Evolutionary conservation across 2,329 filamentous ascomycete genomes (phyloP).

Genomic region (Aspergillus oerlinghausenensis): DNA sequence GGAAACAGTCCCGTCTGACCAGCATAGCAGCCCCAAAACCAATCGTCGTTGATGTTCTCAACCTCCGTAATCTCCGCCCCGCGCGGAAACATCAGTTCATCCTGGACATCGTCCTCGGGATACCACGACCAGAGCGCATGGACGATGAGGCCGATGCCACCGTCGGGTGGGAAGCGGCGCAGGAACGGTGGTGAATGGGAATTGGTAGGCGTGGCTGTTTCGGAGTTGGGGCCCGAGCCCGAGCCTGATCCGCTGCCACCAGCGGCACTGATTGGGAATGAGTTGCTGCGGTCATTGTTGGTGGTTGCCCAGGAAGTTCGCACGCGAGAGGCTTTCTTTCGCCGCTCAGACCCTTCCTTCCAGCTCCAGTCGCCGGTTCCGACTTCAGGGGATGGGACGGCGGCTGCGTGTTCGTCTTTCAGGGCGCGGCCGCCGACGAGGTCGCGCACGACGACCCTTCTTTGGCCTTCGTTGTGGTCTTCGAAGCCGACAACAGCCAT

Average conservation of each 20-base stretch:
- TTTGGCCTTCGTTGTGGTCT: slow-evolving; percentile 62
- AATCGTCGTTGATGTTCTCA: slow-evolving; percentile 85
- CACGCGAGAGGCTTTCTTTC: slow-evolving; percentile 35
- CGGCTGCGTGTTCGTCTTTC: slow-evolving; percentile 51
- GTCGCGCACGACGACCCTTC: slow-evolving; percentile 64
- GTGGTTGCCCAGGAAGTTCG: slow-evolving; percentile 13
- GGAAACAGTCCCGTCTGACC: slow-evolving; percentile 76
- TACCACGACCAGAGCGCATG: slow-evolving; percentile 74
- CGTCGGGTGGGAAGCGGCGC: slow-evolving; percentile 64
- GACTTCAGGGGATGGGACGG: slow-evolving; percentile 23
- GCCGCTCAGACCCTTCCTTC: slow-evolving; percentile 37
- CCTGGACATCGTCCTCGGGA: slow-evolving; percentile 51
- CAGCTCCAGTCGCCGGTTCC: slow-evolving; percentile 38
- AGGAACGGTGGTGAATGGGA: slow-evolving; percentile 27
- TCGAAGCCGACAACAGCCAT: slow-evolving; percentile 79
- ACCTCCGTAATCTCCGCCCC: slow-evolving; percentile 78
- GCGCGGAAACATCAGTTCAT: slow-evolving; percentile 80
- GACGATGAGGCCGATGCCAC: slow-evolving; percentile 62
- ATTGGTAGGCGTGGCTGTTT: slow-evolving; percentile 16
- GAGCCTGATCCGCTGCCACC: background rate
- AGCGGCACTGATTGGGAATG: background rate
- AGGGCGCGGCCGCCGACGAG: slow-evolving; percentile 73
- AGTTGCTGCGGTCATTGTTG: slow-evolving; percentile 7
- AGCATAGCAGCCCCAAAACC: slow-evolving; percentile 84
- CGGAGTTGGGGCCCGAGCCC: slow-evolving; percentile 9